Base-by-base conservation (phyloP, 208 protist species). In the Vickermania ingenoplastis region DNA sequence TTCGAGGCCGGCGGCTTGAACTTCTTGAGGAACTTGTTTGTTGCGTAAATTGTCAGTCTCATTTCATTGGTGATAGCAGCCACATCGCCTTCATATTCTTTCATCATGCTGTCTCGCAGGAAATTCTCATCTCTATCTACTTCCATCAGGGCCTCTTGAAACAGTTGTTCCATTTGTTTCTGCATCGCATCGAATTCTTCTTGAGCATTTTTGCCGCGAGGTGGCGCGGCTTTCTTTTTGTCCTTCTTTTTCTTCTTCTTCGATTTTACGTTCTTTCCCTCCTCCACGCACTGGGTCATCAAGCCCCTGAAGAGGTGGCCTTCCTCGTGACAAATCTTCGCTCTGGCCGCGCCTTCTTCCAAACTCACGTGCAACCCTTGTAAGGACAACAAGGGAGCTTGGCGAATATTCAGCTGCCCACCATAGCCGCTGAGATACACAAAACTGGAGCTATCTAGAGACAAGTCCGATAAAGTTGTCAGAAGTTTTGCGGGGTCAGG, bases 351-450 rank as follows among this genome's bases (percentile, higher is more conserved):
- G 21, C 81, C 76, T 63, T 94, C 88, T 59, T 77, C 65, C 11
- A 92, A 67, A 24, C 31, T 61, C n/a, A 91, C 56, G 48, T 79
- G 73, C 31, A 94, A 76, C 21, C 64, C 49, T 55, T 87, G 69
- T 11, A 89, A 68, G 28, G 68, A 67, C 24, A 89, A 68, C 22
- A 91, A 29, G 4, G 71, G 73, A 3, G 88, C 81, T 65, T 91
- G 88, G 0, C 76, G 73, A 41, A 94, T 58, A 53, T 72, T 67
- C 57, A 94, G 63, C 21, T 65, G 60, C 7, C 88, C 88, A 51
- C 88, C 88, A 59, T 95, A 95, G 14, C 84, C 88, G 60, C 78
- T 88, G 51, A 95, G 67, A 73, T 89, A 92, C 7, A 95, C 69
- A 62, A 95, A 89, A 49, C 61, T 86, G 7, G 79, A 86, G 58